These are phyloP conservation scores for Telopea speciosissima DNA, from an alignment of 177 flowering plant genomes.

Conservation along the genomic window DNA sequence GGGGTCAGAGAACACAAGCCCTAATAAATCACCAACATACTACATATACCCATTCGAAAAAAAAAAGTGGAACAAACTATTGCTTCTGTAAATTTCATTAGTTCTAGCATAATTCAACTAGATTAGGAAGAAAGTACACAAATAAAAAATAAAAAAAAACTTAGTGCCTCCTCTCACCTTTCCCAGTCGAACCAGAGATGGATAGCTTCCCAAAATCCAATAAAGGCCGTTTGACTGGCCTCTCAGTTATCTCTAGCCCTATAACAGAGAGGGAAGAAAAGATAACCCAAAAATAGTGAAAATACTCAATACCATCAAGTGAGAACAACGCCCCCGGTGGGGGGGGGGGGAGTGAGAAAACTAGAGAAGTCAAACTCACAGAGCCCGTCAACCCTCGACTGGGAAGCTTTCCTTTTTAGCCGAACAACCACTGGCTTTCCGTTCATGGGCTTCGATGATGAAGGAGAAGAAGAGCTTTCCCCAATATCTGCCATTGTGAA, in stretches of 20 bases:
- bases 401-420: conserved; percentile 67
- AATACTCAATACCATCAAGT: neutral
- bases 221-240: conserved; percentile 60
- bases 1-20: neutral
- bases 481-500: conserved; percentile 29
- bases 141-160: neutral
- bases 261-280: neutral
- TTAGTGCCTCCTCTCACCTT: conserved; percentile 27
- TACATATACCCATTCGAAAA: too few species aligned
- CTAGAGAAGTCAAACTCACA: conserved; percentile 36
- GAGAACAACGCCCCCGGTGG: neutral
- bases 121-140: neutral
- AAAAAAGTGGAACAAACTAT: too few species aligned
- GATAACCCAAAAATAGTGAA: neutral
- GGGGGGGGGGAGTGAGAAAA: neutral
- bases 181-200: conserved; percentile 35
- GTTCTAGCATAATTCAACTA: too few species aligned
- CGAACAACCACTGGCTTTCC: conserved; percentile 69
- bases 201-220: conserved; percentile 69
- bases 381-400: conserved; percentile 61
- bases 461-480: conserved; percentile 26
- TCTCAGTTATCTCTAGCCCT: conserved; percentile 87
- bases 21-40: neutral
- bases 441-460: conserved; percentile 2
- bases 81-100: neutral